These are phyloP conservation scores for Pseudogymnoascus sp. DNA, from an alignment of 2,329 filamentous ascomycete genomes.

Conservation along the genomic window DNA sequence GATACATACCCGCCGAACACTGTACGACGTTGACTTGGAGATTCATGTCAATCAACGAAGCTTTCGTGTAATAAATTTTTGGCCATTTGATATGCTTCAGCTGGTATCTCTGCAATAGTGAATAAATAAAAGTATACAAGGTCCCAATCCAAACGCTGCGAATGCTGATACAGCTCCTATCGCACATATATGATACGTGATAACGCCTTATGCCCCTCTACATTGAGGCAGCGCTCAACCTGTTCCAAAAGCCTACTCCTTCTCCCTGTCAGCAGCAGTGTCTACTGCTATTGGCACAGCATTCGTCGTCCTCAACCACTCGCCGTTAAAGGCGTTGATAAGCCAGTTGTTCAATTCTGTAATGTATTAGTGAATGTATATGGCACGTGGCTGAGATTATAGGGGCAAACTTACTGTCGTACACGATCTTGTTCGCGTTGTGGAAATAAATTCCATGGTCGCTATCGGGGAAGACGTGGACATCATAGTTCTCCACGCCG, in stretches of 20 bases:
- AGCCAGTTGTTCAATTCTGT: conserved; percentile 81
- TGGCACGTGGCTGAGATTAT: neutral
- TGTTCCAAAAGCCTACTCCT: neutral
- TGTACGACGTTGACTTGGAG: neutral
- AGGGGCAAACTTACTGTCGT: conserved; percentile 67
- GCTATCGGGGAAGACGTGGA: conserved; percentile 93
- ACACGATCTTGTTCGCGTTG: conserved; percentile 84
- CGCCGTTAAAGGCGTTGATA: conserved; percentile 94
- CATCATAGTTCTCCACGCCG: conserved; percentile 85
- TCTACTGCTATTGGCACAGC: conserved; percentile 28
- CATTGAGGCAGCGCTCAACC: neutral
- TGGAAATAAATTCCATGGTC: conserved; percentile 96
- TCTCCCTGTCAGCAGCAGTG: conserved; percentile 17
- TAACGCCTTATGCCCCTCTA: neutral
- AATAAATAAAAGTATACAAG: neutral
- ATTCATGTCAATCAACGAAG: neutral
- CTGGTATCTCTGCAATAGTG: neutral
- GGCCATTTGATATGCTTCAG: neutral
- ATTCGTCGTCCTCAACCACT: conserved; percentile 60
- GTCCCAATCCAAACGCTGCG: neutral
- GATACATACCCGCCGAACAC: no score
- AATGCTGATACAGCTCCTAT: conserved; percentile 2
- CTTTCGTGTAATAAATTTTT: neutral
- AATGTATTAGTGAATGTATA: conserved; percentile 28
- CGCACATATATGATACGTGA: neutral